Evolutionary conservation across 139 green algal genomes (phyloP).

Genomic region (Edaphochlamys debaryana): DNA sequence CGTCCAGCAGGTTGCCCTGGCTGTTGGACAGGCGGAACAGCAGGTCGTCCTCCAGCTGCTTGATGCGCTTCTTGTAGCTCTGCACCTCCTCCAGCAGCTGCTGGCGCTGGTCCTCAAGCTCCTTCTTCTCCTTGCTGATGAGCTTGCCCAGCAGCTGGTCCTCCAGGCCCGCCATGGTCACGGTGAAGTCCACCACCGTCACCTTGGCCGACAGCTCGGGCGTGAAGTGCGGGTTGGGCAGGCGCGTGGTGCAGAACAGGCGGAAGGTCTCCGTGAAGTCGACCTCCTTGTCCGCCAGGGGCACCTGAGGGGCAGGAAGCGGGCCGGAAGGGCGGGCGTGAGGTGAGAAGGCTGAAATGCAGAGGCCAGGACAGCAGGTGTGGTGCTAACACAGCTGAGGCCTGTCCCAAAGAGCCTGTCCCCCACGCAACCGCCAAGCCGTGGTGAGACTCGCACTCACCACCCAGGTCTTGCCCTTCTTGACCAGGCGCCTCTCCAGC

Average conservation of each 20-base stretch:
- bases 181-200: slow-evolving; percentile 96
- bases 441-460: no score
- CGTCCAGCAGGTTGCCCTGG: slow-evolving; percentile 92
- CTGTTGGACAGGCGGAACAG: slow-evolving; percentile 86
- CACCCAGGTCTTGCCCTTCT: slow-evolving; percentile 67
- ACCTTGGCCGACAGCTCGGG: slow-evolving; percentile 92
- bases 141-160: slow-evolving; percentile 96
- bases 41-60: slow-evolving; percentile 95
- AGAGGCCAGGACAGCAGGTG: no score
- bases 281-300: slow-evolving; percentile 92
- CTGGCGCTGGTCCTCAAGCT: slow-evolving; percentile 94
- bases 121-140: slow-evolving; percentile 95
- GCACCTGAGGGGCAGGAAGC: slow-evolving; percentile 44
- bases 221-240: slow-evolving; percentile 93
- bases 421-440: background rate
- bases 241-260: slow-evolving; percentile 91
- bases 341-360: background rate
- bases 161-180: slow-evolving; percentile 92
- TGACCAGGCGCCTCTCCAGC: slow-evolving; percentile 83
- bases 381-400: no score
- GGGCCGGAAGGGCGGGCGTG: background rate
- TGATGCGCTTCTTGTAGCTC: slow-evolving; percentile 93
- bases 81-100: slow-evolving; percentile 91
- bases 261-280: slow-evolving; percentile 90
- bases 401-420: no score